These are phyloP conservation scores for Macadamia integrifolia DNA, from an alignment of 164 flowering plant species.

Conservation along the genomic window DNA sequence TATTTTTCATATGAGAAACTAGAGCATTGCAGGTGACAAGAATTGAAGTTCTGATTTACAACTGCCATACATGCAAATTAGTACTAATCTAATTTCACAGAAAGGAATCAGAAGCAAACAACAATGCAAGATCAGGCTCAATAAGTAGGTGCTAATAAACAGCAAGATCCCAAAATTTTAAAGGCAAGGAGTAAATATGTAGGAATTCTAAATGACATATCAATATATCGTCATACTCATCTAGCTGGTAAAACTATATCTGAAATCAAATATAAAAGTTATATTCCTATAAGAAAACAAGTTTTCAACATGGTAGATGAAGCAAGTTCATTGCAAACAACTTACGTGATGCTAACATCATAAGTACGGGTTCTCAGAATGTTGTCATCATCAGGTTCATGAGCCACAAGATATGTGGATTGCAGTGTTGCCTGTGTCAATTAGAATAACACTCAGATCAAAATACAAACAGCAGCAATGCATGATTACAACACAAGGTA, in stretches of 20 bases:
- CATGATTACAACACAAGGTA: not conserved
- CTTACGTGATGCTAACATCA: conserved; percentile 99
- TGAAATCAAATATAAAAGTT: not conserved
- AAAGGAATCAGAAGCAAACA: too few species aligned
- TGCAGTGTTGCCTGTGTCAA: conserved; percentile 77
- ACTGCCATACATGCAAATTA: too few species aligned
- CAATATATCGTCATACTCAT: not conserved
- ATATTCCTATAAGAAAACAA: not conserved
- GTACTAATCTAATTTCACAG: too few species aligned
- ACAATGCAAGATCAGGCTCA: too few species aligned
- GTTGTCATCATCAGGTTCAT: conserved; percentile 94
- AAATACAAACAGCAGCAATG: not conserved
- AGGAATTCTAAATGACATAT: not conserved
- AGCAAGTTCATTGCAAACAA: not conserved
- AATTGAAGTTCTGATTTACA: too few species aligned
- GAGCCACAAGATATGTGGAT: conserved; percentile 66
- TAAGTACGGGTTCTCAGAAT: conserved; percentile 87
- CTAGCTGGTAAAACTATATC: not conserved
- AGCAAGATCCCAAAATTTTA: too few species aligned
- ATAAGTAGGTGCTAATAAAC: too few species aligned
- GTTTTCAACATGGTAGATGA: not conserved
- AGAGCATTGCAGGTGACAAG: too few species aligned
- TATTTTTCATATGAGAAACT: too few species aligned
- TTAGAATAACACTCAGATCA: conserved; percentile 4
- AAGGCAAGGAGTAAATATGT: not conserved